Evolutionary conservation across 495 filamentous ascomycete genomes (phyloP).

Genomic region (Amniculicola lignicola): DNA sequence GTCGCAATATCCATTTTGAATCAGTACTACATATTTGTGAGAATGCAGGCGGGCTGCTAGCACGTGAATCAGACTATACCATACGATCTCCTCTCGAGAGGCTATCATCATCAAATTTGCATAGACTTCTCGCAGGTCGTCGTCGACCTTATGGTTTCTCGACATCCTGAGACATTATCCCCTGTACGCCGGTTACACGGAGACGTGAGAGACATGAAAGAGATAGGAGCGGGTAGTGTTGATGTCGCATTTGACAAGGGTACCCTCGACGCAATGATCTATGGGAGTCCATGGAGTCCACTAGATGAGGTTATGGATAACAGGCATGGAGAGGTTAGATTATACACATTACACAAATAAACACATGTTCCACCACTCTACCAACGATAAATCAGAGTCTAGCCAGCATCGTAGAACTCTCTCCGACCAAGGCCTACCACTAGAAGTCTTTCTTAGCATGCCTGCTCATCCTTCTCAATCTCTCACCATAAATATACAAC

Average conservation of each 20-base stretch:
- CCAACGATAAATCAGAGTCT: too few relatives aligned
- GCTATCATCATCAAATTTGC: conserved; percentile 55
- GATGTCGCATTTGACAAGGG: conserved; percentile 62
- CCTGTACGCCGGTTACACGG: conserved; percentile 50
- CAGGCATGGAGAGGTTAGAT: too few relatives aligned
- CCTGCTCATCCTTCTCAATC: conserved; percentile 23
- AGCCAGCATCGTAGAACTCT: too few relatives aligned
- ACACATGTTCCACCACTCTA: too few relatives aligned
- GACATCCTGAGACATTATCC: conserved; percentile 36
- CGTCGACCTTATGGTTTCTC: conserved; percentile 50
- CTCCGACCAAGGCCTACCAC: too few relatives aligned
- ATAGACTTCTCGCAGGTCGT: conserved; percentile 58
- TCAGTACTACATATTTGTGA: neutral
- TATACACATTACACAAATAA: too few relatives aligned
- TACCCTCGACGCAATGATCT: conserved; percentile 61
- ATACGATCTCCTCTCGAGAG: conserved; percentile 44
- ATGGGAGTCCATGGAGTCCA: conserved; percentile 57
- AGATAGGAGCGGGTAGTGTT: conserved; percentile 36
- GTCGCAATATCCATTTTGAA: too few relatives aligned
- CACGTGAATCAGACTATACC: conserved; percentile 49
- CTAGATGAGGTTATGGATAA: conserved; percentile 53
- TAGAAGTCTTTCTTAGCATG: conserved; percentile 28
- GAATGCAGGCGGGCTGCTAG: neutral
- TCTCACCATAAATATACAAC: conserved; percentile 39
- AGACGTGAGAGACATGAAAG: conserved; percentile 53